Evolutionary conservation across 2,329 filamentous ascomycete species (phyloP).

Genomic region (Macrophomina pseudophaseolina): DNA sequence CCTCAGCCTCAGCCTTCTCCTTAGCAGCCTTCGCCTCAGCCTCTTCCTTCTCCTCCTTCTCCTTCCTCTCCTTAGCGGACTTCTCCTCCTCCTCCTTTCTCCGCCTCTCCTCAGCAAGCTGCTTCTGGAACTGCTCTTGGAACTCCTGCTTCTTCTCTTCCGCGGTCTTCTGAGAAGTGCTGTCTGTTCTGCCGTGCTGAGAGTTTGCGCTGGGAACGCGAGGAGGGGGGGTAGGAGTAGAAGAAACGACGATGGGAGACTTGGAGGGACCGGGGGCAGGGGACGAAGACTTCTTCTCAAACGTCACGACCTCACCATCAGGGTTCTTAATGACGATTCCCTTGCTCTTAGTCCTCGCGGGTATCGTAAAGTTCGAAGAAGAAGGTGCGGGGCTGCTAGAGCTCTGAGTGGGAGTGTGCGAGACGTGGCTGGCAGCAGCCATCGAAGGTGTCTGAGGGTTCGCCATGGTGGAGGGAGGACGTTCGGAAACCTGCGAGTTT

Average conservation of each 20-base stretch:
- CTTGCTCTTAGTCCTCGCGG: constrained; percentile 68
- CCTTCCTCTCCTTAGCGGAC: constrained; percentile 47
- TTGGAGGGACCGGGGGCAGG: constrained; percentile 59
- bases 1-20: constrained; percentile 50
- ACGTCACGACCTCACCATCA: constrained; percentile 74
- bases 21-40: constrained; percentile 55
- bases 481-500: constrained; percentile 60
- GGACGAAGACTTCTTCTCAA: constrained; percentile 55
- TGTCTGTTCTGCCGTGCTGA: constrained; percentile 74
- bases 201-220: constrained; percentile 70
- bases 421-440: constrained; percentile 47
- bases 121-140: constrained; percentile 71
- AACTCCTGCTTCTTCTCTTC: constrained; percentile 69
- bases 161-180: constrained; percentile 71
- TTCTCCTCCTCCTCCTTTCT: constrained; percentile 49
- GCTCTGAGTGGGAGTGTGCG: constrained; percentile 59
- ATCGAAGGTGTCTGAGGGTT: constrained; percentile 63
- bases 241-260: constrained; percentile 70
- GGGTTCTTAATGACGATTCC: constrained; percentile 85
- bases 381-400: constrained; percentile 66
- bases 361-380: constrained; percentile 67
- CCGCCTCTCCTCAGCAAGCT: constrained; percentile 48
- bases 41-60: constrained; percentile 53
- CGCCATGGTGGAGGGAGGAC: constrained; percentile 64
- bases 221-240: constrained; percentile 75